Evolutionary conservation across 1,284 basidiomycete species (phyloP), one percentile per base, ranked within the genome.

Genomic region (Agroathelia rolfsii): DNA sequence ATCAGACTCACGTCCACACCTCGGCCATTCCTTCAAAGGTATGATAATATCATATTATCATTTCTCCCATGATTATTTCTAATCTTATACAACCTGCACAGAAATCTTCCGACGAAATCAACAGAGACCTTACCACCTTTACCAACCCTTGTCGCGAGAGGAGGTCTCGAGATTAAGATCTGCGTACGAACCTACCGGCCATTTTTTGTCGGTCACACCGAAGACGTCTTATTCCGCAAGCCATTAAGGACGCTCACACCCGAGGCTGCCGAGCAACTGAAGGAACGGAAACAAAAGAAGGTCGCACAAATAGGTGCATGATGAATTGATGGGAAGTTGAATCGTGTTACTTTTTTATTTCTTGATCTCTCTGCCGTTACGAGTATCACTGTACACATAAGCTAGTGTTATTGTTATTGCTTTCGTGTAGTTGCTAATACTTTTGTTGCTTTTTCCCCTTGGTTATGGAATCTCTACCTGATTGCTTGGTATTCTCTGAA

Each of bases 151-250:
- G 43, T 63, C 13, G 70, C 73, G 0, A 62, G 59, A 19, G 76
- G 76, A 23, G 64, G 67, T 3, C 66, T 92, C 12, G 82, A 87
- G 50, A 81, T 90, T 50, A 82, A 84, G 44, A 73, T 93, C 35
- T 90, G 85, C 50, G 69, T 87, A 22, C 75, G 84, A 32, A 90
- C 83, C 16, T 92, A 90, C 51, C 69, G 81, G 17, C 61, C 92
- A 35, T 92, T 93, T 61, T 90, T 79, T 50, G 84, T 86, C 9
- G 66, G 83, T 1, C 54, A 62, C 13, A 76, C 78, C 23, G 83
- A 83, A 44, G 83, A 86, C 41, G 68, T 72, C 43, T 58, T 82
- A 37, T 69, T 69, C 56, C 58, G 62, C 31, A 51, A 42, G 38
- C 37, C 57, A 14, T 47, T 48, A 3, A 48, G 48, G 21, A 57